A percentile compares a stretch with the other conserved stretches of the same genome.
Conservation (phyloP, 768 basidiomycete genomes). For the Kwoniella sp. region DNA sequence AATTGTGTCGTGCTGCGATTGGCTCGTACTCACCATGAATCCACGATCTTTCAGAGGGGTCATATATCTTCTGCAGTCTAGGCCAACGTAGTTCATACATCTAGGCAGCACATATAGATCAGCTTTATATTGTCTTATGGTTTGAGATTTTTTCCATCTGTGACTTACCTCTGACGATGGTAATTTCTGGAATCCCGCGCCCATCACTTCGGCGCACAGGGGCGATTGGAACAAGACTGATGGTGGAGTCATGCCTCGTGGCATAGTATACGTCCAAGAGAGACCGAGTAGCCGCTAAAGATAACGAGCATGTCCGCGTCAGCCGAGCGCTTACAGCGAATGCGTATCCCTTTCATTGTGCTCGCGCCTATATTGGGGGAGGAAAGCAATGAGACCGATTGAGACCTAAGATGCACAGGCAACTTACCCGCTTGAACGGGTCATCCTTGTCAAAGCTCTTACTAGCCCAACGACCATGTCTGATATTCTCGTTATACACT, state of each 20-base stretch:
- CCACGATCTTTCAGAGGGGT: constrained; percentile 68
- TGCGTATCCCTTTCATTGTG: too few species aligned
- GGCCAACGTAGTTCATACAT: constrained; percentile 84
- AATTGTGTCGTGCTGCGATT: neutral
- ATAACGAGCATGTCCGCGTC: too few species aligned
- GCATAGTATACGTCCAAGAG: constrained; percentile 64
- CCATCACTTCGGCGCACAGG: constrained; percentile 71
- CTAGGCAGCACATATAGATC: constrained; percentile 56
- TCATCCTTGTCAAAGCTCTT: constrained; percentile 50
- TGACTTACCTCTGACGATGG: constrained; percentile 62
- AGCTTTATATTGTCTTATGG: too few species aligned
- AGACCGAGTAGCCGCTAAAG: constrained; percentile 53
- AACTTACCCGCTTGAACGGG: constrained; percentile 44
- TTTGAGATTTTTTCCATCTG: neutral
- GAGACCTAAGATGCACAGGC: neutral
- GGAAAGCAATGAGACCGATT: too few species aligned
- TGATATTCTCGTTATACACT: constrained; percentile 68
- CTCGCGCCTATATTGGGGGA: too few species aligned
- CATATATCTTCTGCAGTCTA: constrained; percentile 70
- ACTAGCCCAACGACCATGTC: constrained; percentile 36
- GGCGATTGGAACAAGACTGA: constrained; percentile 65
- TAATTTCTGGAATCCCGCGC: constrained; percentile 81
- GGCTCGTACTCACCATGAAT: constrained; percentile 56
- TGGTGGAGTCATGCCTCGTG: constrained; percentile 62
- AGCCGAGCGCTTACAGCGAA: too few species aligned